phyloP scores from a whole-genome alignment of 164 flowering plant genomes.

The grape (Vitis vinifera) region DNA sequence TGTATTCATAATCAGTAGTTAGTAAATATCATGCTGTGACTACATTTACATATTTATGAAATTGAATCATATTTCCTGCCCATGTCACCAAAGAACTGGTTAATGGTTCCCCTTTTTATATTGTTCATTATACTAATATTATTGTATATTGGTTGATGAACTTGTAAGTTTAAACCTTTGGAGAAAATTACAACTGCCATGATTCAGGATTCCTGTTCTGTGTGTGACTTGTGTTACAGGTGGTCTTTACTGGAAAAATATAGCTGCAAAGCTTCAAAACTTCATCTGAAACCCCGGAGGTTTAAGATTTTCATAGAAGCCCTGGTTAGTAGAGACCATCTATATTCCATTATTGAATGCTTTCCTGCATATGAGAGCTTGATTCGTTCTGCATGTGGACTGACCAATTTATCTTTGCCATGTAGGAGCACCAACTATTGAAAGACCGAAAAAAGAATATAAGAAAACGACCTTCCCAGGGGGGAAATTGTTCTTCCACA shows the following conservation, averaged over 20 bases:
- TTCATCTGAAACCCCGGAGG: conserved; percentile 93
- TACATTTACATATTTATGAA: not conserved
- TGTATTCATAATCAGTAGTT: not conserved
- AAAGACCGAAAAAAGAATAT: conserved; percentile 82
- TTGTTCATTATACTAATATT: too few species aligned
- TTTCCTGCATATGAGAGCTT: conserved; percentile 1
- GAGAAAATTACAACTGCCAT: not conserved
- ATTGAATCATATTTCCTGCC: too few species aligned
- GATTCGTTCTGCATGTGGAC: conserved; percentile 10
- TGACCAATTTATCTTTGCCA: conserved; percentile 16
- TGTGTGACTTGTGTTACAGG: conserved; percentile 43
- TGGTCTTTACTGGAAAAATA: conserved; percentile 97
- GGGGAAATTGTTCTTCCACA: conserved; percentile 46
- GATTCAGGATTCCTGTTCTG: not conserved
- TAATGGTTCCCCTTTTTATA: too few species aligned
- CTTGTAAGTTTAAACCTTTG: not conserved
- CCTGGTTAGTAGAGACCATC: conserved; percentile 61
- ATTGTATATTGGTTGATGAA: too few species aligned
- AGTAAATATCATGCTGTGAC: too few species aligned
- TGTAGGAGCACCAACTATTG: conserved; percentile 94
- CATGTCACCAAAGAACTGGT: too few species aligned
- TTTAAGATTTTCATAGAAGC: conserved; percentile 87
- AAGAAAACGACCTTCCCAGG: conserved; percentile 52
- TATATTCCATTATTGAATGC: not conserved
- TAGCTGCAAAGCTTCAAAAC: conserved; percentile 96